Evolutionary conservation across 371 early-diverging fungal genomes (phyloP), one percentile per base, ranked within the genome.

Genomic region (Mortierella sp.): DNA sequence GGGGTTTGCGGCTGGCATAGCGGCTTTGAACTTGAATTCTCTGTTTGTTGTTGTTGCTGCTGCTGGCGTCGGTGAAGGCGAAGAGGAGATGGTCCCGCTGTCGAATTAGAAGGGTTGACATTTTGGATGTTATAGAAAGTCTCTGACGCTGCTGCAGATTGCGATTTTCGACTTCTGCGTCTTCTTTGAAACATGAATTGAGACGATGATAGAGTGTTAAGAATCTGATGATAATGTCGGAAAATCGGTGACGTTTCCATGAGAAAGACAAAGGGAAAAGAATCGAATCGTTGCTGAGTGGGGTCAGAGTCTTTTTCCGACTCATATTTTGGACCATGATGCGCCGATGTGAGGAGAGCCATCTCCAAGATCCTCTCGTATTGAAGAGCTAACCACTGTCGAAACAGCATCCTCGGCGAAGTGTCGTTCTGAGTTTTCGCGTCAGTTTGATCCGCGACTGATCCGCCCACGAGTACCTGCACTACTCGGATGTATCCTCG

Each of bases 201-300:
- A 28, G 75, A 80, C 0, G 75, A 63, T 8, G 74, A 67, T 1
- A 80, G 37, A 1, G 80, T 70, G 51, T 80, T 80, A 19, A 80
- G 65, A 29, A 35, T 80, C 47, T 68, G 75, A 45, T 67, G 71
- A 40, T 74, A 80, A 45, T 74, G 68, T 1, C 80, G 80, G 59
- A 80, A 70, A 1, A 75, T 5, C 0, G 80, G 80, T 4, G 80
- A 80, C 3, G 71, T 59, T 55, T 80, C 80, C 75, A 80, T 74
- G 17, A 80, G 22, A 54, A 74, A 74, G 1, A 80, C 17, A 53
- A 80, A 74, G 0, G 73, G 79, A 34, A 65, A 78, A 0, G 69
- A 68, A 32, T 78, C 61, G 32, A 66, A 54, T 2, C 65, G 58
- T 13, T 37, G 63, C 32, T 53, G 15, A 23, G 23, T 7, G 13